A percentile compares a stretch with the other conserved stretches of the same genome.
phyloP scores from a whole-genome alignment of 108 stramenopile genomes.

The Chaetoceros muelleri region DNA sequence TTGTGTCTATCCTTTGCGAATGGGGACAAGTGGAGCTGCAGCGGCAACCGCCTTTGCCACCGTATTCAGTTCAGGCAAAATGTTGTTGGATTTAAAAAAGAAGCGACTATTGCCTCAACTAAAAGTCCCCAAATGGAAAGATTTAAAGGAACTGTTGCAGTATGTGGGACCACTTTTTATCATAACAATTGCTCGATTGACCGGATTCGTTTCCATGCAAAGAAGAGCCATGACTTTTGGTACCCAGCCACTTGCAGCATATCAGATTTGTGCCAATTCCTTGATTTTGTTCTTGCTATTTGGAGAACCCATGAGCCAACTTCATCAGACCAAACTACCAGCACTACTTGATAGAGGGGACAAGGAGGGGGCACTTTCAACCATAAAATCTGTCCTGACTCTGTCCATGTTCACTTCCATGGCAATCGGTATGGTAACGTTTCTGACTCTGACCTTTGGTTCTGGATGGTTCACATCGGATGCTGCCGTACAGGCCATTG shows the following conservation, averaged over 20 bases:
- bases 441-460: slow-evolving; percentile 25
- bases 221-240: slow-evolving; percentile 55
- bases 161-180: slow-evolving; percentile 64
- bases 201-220: slow-evolving; percentile 66
- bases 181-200: slow-evolving; percentile 61
- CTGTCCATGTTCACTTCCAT: slow-evolving; percentile 36
- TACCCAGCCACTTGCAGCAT: slow-evolving; percentile 44
- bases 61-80: slow-evolving; percentile 45
- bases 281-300: slow-evolving; percentile 69
- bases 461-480: slow-evolving; percentile 54
- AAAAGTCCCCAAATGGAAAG: slow-evolving; percentile 37
- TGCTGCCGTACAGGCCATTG: slow-evolving; percentile 42
- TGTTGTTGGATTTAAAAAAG: slow-evolving; percentile 38
- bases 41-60: slow-evolving; percentile 69
- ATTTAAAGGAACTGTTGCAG: slow-evolving; percentile 35
- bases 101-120: slow-evolving; percentile 44
- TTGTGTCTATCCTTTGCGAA: slow-evolving; percentile 56
- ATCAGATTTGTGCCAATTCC: slow-evolving; percentile 57
- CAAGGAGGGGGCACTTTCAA: slow-evolving; percentile 15
- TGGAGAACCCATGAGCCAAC: slow-evolving; percentile 67
- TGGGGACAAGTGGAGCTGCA: slow-evolving; percentile 64
- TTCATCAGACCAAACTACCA: slow-evolving; percentile 63
- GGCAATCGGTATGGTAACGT: slow-evolving; percentile 42
- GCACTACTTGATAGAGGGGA: slow-evolving; percentile 39
- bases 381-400: slow-evolving; percentile 49